Percentiles rank a stretch among this genome's conserved stretches.
These are phyloP conservation scores for Trichophyton simii DNA, from an alignment of 2,329 filamentous ascomycete genomes.

Conservation along the genomic window DNA sequence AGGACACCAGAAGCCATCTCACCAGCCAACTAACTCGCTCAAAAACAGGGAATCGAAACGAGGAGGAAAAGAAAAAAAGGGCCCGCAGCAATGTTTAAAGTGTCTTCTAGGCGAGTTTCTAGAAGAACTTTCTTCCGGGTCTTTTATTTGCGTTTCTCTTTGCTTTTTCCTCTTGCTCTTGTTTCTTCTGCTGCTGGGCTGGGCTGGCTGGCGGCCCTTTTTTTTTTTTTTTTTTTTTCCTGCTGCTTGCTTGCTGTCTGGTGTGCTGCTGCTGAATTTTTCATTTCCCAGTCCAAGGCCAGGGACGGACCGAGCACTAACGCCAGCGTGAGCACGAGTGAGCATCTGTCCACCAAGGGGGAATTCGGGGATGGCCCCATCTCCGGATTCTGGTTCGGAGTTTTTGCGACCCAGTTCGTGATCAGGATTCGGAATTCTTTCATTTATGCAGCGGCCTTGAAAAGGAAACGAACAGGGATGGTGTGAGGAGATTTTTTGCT, in stretches of 20 bases:
- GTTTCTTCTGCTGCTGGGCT: not conserved
- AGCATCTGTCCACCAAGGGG: not conserved
- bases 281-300: not conserved
- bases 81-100: not conserved
- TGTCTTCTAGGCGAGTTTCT: conserved; percentile 1
- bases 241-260: not conserved
- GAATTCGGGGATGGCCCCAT: not conserved
- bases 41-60: not conserved
- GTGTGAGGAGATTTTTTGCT: not conserved
- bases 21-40: not conserved
- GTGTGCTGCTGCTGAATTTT: no score
- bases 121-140: not conserved
- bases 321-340: no score
- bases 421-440: not conserved
- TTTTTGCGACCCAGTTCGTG: not conserved
- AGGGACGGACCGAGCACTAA: not conserved
- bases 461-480: not conserved
- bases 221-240: not conserved
- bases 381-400: not conserved
- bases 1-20: not conserved
- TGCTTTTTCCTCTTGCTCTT: not conserved
- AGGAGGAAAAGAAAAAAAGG: not conserved
- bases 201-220: no score
- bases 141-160: not conserved
- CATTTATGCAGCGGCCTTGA: not conserved